These are phyloP conservation scores for Antonospora locustae DNA, from an alignment of 371 early-diverging fungal species.

Conservation along the genomic window DNA sequence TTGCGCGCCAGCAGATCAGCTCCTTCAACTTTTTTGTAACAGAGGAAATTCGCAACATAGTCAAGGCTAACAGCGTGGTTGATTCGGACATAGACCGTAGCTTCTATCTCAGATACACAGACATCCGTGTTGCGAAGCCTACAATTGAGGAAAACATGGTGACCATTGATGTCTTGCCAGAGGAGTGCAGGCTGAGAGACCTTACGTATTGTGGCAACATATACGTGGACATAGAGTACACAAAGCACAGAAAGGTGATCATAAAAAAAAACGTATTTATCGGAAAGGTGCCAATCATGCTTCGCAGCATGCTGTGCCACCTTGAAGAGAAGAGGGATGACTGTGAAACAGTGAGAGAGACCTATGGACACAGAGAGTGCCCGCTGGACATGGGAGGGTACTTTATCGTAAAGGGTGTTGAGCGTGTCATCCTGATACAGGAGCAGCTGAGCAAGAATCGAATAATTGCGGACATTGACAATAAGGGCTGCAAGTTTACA, in stretches of 20 bases:
- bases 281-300: slow-evolving; percentile 96
- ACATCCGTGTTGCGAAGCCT: slow-evolving; percentile 48
- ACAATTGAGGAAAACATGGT: slow-evolving; percentile 59
- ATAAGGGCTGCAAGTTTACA: slow-evolving; percentile 66
- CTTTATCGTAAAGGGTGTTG: slow-evolving; percentile 91
- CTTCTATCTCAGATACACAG: slow-evolving; percentile 70
- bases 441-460: slow-evolving; percentile 99
- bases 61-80: slow-evolving; percentile 77
- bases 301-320: slow-evolving; percentile 73
- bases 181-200: slow-evolving; percentile 94
- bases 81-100: slow-evolving; percentile 91
- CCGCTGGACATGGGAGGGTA: slow-evolving; percentile 97
- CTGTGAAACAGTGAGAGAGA: slow-evolving; percentile 56
- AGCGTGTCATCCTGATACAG: slow-evolving; percentile 96
- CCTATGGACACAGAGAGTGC: slow-evolving; percentile 75
- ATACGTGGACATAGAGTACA: slow-evolving; percentile 87
- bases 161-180: slow-evolving; percentile 65
- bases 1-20: slow-evolving; percentile 96
- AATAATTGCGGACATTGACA: slow-evolving; percentile 85
- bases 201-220: slow-evolving; percentile 87
- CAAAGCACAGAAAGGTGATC: slow-evolving; percentile 70
- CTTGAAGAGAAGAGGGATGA: slow-evolving; percentile 48
- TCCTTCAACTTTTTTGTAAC: slow-evolving; percentile 97
- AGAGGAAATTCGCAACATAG: slow-evolving; percentile 78
- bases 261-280: slow-evolving; percentile 70